phyloP scores from a whole-genome alignment of 73 alveolate species.

The Chromera velia region DNA sequence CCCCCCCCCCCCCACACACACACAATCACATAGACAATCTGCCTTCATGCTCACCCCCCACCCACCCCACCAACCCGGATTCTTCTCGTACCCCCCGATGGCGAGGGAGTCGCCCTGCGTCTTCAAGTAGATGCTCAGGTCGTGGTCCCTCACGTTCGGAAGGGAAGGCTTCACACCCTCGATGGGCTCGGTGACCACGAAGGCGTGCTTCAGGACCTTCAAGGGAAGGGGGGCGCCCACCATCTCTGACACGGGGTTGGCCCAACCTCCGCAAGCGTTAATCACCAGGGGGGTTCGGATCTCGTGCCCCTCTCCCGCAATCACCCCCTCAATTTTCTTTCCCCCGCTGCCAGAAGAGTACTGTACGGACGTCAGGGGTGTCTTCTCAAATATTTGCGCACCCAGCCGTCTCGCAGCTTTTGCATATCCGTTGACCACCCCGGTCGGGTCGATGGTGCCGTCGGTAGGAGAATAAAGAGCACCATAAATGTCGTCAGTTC shows the following conservation, averaged over 20 bases:
- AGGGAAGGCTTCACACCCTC: slow-evolving; percentile 31
- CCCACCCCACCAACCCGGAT: no score
- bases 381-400: slow-evolving; percentile 25
- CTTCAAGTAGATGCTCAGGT: slow-evolving; percentile 18
- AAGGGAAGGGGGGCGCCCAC: slow-evolving; percentile 4
- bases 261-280: slow-evolving; percentile 42
- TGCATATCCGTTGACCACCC: slow-evolving; percentile 34
- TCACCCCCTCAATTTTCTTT: no score
- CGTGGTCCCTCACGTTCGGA: slow-evolving; percentile 41
- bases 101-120: slow-evolving; percentile 45
- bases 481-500: slow-evolving; percentile 31
- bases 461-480: slow-evolving; percentile 35
- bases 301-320: no score
- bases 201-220: slow-evolving; percentile 37
- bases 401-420: slow-evolving; percentile 20
- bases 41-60: no score
- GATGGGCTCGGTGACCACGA: slow-evolving; percentile 37
- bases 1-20: no score
- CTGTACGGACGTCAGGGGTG: no score
- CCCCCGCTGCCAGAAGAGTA: no score
- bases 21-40: no score
- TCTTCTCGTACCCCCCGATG: slow-evolving; percentile 11
- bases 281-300: no score
- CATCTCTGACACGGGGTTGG: slow-evolving; percentile 21
- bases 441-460: slow-evolving; percentile 39